Evolutionary conservation across 441 rosid species (phyloP).

Genomic region (Metrosideros polymorpha): DNA sequence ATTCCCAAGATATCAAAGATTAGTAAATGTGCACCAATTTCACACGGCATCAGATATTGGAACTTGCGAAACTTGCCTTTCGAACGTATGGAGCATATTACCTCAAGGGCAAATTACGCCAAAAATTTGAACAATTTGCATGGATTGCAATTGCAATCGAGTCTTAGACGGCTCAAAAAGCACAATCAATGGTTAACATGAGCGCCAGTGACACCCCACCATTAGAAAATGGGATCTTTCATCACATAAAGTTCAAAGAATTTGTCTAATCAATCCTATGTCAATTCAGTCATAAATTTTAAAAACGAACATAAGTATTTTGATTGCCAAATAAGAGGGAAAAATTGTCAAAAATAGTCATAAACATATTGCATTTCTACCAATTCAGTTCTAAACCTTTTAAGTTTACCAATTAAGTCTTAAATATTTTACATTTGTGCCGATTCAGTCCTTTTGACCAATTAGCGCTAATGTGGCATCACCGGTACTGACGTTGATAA

Average conservation of each 20-base stretch:
- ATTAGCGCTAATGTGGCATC: no score
- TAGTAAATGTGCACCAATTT: not conserved
- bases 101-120: not conserved
- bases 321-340: no score
- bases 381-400: no score
- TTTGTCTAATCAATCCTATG: not conserved
- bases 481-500: no score
- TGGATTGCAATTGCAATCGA: not conserved
- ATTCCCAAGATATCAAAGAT: not conserved
- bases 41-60: not conserved
- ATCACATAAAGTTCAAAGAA: not conserved
- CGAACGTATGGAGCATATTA: not conserved
- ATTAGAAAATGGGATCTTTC: not conserved
- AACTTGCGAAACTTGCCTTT: not conserved
- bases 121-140: not conserved
- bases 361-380: no score
- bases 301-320: no score
- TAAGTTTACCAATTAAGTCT: no score
- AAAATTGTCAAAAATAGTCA: no score
- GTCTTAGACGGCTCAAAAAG: not conserved
- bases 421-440: no score
- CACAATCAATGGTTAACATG: not conserved
- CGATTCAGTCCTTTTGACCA: no score
- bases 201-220: not conserved
- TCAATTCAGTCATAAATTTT: no score